Conservation (phyloP, 345 rosid genomes). For the Barbarea vulgaris region DNA sequence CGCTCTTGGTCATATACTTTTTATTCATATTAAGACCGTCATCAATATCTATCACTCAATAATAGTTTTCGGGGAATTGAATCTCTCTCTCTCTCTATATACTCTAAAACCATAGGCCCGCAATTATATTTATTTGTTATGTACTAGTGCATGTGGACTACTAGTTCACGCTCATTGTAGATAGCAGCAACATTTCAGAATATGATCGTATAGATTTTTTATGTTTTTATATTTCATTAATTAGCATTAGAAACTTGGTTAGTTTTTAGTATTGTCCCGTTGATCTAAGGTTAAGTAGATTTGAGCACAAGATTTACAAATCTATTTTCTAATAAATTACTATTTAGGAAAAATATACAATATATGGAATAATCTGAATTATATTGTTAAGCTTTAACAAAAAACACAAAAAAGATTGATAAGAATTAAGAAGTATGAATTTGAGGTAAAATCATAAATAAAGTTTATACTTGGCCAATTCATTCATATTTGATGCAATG, state of each 20-base stretch:
- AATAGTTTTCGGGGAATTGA: neutral
- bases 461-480: neutral
- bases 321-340: neutral
- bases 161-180: neutral
- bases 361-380: neutral
- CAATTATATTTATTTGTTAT: neutral
- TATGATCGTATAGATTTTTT: neutral
- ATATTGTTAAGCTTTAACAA: neutral
- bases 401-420: neutral
- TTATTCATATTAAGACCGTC: neutral
- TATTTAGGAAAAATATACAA: neutral
- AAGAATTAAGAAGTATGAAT: neutral
- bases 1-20: neutral
- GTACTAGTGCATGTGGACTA: neutral
- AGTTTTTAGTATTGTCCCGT: neutral
- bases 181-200: neutral
- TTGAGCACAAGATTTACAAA: neutral
- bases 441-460: neutral
- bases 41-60: neutral
- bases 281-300: neutral
- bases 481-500: constrained; percentile 21
- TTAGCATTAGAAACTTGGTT: neutral
- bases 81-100: no score
- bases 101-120: no score
- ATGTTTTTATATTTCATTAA: neutral